Conservation (phyloP, 2,329 filamentous ascomycete genomes). For the Trichoderma asperellum region DNA sequence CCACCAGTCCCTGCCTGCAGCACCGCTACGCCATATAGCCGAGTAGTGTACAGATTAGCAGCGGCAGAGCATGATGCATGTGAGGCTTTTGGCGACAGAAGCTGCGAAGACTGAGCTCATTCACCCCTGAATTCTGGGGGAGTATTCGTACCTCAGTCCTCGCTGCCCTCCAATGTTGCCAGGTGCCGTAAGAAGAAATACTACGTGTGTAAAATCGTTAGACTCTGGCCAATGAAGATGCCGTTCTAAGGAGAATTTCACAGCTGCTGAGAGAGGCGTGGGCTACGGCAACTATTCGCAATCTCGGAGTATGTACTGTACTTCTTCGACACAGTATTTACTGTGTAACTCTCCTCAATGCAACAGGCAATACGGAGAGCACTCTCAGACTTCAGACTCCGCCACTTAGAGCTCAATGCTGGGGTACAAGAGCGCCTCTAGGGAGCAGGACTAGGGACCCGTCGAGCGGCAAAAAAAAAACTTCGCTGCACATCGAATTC, state of each 20-base stretch:
- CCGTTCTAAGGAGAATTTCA: background rate
- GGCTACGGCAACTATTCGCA: background rate
- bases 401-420: background rate
- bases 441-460: background rate
- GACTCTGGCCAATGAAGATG: background rate
- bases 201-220: background rate
- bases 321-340: no score
- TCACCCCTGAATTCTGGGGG: background rate
- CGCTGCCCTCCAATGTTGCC: background rate
- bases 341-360: background rate
- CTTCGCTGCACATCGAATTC: slow-evolving; percentile 3
- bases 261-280: background rate
- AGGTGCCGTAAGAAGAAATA: background rate
- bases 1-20: background rate
- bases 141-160: background rate
- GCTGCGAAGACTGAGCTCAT: background rate
- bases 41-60: background rate
- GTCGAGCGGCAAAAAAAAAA: slow-evolving; percentile 15
- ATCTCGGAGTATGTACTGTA: background rate
- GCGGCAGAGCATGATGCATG: background rate
- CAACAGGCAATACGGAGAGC: background rate
- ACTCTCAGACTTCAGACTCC: background rate
- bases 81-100: slow-evolving; percentile 4
- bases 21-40: background rate
- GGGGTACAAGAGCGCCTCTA: background rate